Conservation (phyloP, 306 rosid species). For the Cucurbita pepo region DNA sequence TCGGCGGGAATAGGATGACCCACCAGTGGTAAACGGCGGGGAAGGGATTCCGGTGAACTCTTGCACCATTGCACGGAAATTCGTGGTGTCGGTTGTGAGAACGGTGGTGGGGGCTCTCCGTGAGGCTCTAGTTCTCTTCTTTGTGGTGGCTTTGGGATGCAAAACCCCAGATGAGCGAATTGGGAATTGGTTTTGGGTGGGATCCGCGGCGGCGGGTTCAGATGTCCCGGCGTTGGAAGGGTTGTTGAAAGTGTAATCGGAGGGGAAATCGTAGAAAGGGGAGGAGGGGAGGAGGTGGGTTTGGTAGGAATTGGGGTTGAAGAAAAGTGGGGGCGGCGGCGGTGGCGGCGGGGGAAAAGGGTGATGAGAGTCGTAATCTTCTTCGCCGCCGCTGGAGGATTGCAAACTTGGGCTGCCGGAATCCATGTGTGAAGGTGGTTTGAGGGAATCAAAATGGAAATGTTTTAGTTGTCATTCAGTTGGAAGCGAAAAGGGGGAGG, state of each 20-base stretch:
- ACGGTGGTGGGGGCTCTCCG: conserved; percentile 86
- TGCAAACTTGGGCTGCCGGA: conserved; percentile 74
- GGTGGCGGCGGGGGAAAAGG: conserved; percentile 9
- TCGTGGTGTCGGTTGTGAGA: conserved; percentile 77
- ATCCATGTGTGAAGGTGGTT: conserved; percentile 25
- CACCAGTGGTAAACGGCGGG: conserved; percentile 50
- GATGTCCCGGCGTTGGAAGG: conserved; percentile 22
- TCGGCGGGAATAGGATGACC: conserved; percentile 35
- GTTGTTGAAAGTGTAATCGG: conserved; percentile 18
- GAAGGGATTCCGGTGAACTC: conserved; percentile 92
- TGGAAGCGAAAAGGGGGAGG: neutral
- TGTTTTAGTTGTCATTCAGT: neutral
- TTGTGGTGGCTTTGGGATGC: conserved; percentile 25
- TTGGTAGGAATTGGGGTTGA: conserved; percentile 18
- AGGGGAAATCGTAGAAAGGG: conserved; percentile 13
- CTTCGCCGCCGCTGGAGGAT: conserved; percentile 81
- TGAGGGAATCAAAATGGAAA: conserved; percentile 3
- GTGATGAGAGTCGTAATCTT: conserved; percentile 49
- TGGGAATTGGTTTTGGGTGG: neutral
- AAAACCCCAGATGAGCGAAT: neutral
- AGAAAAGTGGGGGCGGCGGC: conserved; percentile 2
- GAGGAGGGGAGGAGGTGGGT: conserved; percentile 9
- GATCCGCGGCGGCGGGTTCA: conserved; percentile 12
- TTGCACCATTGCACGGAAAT: conserved; percentile 95
- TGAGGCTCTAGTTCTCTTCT: conserved; percentile 80